phyloP scores from a whole-genome alignment of 2,329 filamentous ascomycete species.

The Aspergillus sp. region DNA sequence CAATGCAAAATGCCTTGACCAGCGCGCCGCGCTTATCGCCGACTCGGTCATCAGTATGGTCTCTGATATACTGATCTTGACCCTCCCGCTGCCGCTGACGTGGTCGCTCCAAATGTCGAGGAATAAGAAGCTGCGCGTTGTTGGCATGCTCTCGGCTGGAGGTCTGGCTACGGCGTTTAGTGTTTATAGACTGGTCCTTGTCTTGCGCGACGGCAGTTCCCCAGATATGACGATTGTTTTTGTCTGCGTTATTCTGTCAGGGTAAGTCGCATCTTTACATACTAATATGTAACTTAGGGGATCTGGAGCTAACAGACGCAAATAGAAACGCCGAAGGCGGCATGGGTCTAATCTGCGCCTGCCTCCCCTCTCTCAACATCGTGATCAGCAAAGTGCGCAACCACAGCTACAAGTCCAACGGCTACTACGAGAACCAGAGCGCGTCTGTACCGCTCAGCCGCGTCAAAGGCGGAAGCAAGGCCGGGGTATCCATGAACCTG shows the following conservation, averaged over 20 bases:
- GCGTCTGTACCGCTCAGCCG: conserved; percentile 30
- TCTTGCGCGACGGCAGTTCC: conserved; percentile 31
- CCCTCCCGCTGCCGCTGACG: conserved; percentile 38
- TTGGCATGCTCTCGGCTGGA: conserved; percentile 38
- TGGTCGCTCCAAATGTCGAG: conserved; percentile 41
- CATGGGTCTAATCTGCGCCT: conserved; percentile 39
- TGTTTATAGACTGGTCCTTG: conserved; percentile 39
- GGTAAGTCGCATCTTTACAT: too few relatives aligned
- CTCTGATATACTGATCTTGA: conserved; percentile 38
- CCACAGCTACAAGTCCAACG: conserved; percentile 26
- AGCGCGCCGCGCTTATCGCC: conserved; percentile 37
- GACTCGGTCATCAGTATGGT: conserved; percentile 42
- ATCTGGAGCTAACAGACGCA: background rate
- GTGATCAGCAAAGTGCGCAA: conserved; percentile 26
- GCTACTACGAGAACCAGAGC: conserved; percentile 28
- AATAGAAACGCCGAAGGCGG: conserved; percentile 39
- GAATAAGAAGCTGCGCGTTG: conserved; percentile 38
- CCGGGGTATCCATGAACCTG: conserved; percentile 15
- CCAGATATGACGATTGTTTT: conserved; percentile 37
- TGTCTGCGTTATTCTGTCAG: conserved; percentile 37
- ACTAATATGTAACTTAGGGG: too few relatives aligned
- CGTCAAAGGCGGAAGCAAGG: conserved; percentile 19
- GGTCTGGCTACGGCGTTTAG: conserved; percentile 41
- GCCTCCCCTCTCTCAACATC: conserved; percentile 36
- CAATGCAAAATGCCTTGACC: conserved; percentile 35